Evolutionary conservation across 2,329 filamentous ascomycete species (phyloP).

Genomic region (Aspergillus alliaceus): DNA sequence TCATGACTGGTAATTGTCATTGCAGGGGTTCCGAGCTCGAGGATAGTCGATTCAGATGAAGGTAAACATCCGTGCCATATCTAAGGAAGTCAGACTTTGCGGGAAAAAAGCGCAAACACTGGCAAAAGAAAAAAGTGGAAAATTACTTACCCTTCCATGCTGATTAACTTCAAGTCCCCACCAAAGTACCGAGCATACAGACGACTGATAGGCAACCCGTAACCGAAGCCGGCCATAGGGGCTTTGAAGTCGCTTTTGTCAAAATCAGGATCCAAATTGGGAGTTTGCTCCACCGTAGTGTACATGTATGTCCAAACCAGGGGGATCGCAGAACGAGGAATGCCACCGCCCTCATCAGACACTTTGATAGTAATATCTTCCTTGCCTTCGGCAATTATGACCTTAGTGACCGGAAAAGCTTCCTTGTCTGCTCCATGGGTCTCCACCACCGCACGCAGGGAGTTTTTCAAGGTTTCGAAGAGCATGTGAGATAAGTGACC

Average conservation of each 20-base stretch:
- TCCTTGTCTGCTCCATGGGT: conserved; percentile 93
- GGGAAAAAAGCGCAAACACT: background rate
- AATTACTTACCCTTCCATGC: conserved; percentile 88
- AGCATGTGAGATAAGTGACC: conserved; percentile 99
- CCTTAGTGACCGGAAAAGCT: conserved; percentile 93
- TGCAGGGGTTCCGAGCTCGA: conserved; percentile 95
- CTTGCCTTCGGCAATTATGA: conserved; percentile 95
- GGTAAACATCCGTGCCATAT: conserved; percentile 97
- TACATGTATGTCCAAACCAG: conserved; percentile 99
- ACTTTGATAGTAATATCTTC: conserved; percentile 99
- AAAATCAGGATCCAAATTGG: conserved; percentile 92
- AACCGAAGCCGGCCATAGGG: conserved; percentile 99
- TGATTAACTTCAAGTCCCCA: conserved; percentile 94
- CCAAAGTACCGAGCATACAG: conserved; percentile 97
- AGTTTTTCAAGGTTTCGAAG: conserved; percentile 99
- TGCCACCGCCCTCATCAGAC: conserved; percentile 93
- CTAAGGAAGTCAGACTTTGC: conserved; percentile 47
- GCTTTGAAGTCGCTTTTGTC: conserved; percentile 99
- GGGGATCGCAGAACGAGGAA: conserved; percentile 87
- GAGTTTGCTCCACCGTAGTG: conserved; percentile 94
- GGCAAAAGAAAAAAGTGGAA: background rate
- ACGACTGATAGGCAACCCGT: conserved; percentile 89
- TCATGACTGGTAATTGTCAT: conserved; percentile 88
- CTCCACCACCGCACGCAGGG: conserved; percentile 92
- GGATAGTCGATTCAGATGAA: conserved; percentile 92